Conservation (phyloP, 2,329 filamentous ascomycete genomes). For the Curvularia sp. region DNA sequence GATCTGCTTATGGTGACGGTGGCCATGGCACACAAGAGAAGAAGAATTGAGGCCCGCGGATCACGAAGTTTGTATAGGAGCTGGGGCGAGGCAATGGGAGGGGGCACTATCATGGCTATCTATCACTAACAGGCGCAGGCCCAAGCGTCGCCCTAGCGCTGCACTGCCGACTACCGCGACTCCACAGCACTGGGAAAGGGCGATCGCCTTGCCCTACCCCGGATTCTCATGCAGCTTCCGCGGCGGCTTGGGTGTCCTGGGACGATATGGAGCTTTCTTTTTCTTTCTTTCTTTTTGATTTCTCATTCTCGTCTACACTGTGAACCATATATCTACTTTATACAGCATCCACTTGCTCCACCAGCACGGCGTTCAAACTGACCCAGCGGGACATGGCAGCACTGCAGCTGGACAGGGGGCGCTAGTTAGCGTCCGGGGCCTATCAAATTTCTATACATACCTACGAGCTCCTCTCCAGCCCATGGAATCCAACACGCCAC, state of each 20-base stretch:
- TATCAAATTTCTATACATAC: constrained; percentile 22
- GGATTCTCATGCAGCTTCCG: constrained; percentile 18
- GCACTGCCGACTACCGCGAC: constrained; percentile 18
- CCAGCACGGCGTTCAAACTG: background rate
- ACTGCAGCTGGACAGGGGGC: background rate
- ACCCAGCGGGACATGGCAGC: background rate
- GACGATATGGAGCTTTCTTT: background rate
- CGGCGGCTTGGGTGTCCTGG: background rate
- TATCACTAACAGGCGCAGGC: constrained; percentile 27
- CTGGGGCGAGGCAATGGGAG: constrained; percentile 10
- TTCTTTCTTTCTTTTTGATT: background rate
- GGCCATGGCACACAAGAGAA: constrained; percentile 41
- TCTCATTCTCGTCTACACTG: no score
- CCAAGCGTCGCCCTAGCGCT: constrained; percentile 31
- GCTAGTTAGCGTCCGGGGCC: constrained; percentile 25
- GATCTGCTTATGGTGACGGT: constrained; percentile 65
- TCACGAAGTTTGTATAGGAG: constrained; percentile 11
- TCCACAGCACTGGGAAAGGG: constrained; percentile 26
- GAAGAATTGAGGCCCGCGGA: constrained; percentile 15
- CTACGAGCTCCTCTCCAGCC: constrained; percentile 15
- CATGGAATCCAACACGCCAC: constrained; percentile 50
- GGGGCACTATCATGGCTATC: constrained; percentile 25
- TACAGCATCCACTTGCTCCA: no score
- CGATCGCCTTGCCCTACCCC: constrained; percentile 18
- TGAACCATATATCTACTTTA: no score